Percentiles rank a stretch among this genome's conserved stretches.
These are phyloP conservation scores for Hansenula sp. DNA, from an alignment of 1,139 yeast species.

Conservation along the genomic window DNA sequence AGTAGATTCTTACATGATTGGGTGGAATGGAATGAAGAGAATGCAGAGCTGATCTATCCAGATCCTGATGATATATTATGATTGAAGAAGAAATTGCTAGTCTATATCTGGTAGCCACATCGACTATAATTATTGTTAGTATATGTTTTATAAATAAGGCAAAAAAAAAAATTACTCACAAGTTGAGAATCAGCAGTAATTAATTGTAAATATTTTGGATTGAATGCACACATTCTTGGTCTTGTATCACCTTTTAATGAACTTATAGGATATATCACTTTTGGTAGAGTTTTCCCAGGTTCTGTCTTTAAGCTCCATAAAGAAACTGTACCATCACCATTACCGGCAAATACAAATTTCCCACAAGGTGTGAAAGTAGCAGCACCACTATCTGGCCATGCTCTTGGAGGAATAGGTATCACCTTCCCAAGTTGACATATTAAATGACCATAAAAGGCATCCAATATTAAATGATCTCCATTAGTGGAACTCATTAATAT, in stretches of 20 bases:
- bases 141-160: neutral
- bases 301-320: slow-evolving; percentile 48
- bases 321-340: slow-evolving; percentile 49
- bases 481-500: slow-evolving; percentile 58
- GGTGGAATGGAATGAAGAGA: slow-evolving; percentile 67
- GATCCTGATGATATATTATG: slow-evolving; percentile 30
- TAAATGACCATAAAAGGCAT: slow-evolving; percentile 64
- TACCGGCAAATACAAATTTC: slow-evolving; percentile 59
- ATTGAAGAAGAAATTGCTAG: neutral
- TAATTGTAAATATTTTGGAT: slow-evolving; percentile 71
- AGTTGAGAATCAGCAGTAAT: slow-evolving; percentile 65
- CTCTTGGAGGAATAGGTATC: slow-evolving; percentile 33
- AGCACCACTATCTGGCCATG: slow-evolving; percentile 55
- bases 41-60: slow-evolving; percentile 70
- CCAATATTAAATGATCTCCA: slow-evolving; percentile 55
- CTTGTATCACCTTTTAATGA: slow-evolving; percentile 27
- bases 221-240: slow-evolving; percentile 67
- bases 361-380: slow-evolving; percentile 82
- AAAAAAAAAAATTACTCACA: neutral
- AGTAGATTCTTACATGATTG: slow-evolving; percentile 54
- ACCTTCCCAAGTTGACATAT: slow-evolving; percentile 49
- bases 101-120: slow-evolving; percentile 20
- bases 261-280: slow-evolving; percentile 24
- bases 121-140: neutral
- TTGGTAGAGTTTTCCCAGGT: neutral